A percentile compares a stretch with the other conserved stretches of the same genome.
These are phyloP conservation scores for Aspergillus novofumigatus DNA, from an alignment of 2,329 filamentous ascomycete genomes.

Conservation along the genomic window DNA sequence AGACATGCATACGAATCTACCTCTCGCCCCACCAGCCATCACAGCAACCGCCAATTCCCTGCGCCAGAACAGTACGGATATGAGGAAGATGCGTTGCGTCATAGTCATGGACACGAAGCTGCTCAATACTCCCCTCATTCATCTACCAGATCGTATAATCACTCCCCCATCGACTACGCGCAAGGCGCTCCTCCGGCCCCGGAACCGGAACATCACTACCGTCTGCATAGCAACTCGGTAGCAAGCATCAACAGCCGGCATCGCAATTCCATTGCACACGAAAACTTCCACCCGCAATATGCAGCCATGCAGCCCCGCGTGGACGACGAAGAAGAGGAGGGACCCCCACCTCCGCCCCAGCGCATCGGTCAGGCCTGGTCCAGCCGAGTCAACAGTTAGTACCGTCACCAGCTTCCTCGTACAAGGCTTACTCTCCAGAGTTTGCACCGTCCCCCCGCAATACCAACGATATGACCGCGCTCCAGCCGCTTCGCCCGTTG, in stretches of 20 bases:
- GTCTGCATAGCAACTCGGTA: conserved; percentile 26
- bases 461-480: conserved; percentile 18
- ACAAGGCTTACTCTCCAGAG: conserved; percentile 28
- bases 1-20: conserved; percentile 13
- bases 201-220: conserved; percentile 21
- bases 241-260: conserved; percentile 18
- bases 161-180: conserved; percentile 17
- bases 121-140: conserved; percentile 17
- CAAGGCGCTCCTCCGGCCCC: not conserved
- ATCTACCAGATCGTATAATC: conserved; percentile 15
- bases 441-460: conserved; percentile 17
- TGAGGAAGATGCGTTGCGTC: conserved; percentile 16
- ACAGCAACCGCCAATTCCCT: conserved; percentile 16
- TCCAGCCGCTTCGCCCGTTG: conserved; percentile 22
- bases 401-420: conserved; percentile 20
- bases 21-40: conserved; percentile 14
- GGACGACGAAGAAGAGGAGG: conserved; percentile 42
- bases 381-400: conserved; percentile 23
- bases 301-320: conserved; percentile 46
- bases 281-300: conserved; percentile 34
- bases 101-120: conserved; percentile 18
- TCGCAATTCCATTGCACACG: conserved; percentile 16
- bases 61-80: conserved; percentile 23
- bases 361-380: conserved; percentile 31
- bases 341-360: conserved; percentile 34